Percentiles rank a stretch among this genome's conserved stretches.
These are phyloP conservation scores for Chytriomyces hyalinus DNA, from an alignment of 192 early-diverging fungal genomes.

Conservation along the genomic window DNA sequence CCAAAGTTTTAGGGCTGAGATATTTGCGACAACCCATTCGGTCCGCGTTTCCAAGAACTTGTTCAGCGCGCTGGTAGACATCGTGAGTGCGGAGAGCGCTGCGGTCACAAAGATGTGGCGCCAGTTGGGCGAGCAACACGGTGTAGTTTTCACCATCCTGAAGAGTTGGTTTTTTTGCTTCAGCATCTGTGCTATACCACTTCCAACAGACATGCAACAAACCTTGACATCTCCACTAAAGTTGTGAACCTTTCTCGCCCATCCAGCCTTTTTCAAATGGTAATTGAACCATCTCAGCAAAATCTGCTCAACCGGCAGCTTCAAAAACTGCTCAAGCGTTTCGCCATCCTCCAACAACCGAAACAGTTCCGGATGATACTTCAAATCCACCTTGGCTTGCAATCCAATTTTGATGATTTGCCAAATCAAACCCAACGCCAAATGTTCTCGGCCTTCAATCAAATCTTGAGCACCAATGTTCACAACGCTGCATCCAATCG, in stretches of 20 bases:
- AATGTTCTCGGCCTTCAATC: constrained; percentile 94
- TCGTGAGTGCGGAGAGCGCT: constrained; percentile 82
- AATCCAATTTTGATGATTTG: constrained; percentile 98
- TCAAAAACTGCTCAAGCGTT: constrained; percentile 90
- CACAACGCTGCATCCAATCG: constrained; percentile 96
- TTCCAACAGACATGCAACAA: not conserved
- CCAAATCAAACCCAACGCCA: constrained; percentile 98
- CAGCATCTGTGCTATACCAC: not conserved
- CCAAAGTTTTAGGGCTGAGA: constrained; percentile 89
- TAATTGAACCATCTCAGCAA: constrained; percentile 99
- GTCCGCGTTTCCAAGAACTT: constrained; percentile 88
- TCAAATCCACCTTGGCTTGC: constrained; percentile 95
- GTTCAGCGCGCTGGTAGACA: constrained; percentile 82
- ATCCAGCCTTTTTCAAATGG: constrained; percentile 92
- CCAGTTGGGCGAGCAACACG: constrained; percentile 89
- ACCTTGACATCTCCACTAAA: constrained; percentile 87
- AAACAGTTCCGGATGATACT: constrained; percentile 97
- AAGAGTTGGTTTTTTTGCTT: not conserved
- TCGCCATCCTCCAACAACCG: constrained; percentile 92
- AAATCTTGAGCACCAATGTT: constrained; percentile 98
- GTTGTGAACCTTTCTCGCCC: constrained; percentile 83
- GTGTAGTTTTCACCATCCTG: constrained; percentile 95
- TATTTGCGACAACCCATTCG: constrained; percentile 94
- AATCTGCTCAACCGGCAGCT: constrained; percentile 95
- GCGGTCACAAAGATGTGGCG: constrained; percentile 78